Percentiles rank a stretch among this genome's conserved stretches.
phyloP scores from a whole-genome alignment of 106 monocot genomes.

The Phalaenopsis aphrodite region DNA sequence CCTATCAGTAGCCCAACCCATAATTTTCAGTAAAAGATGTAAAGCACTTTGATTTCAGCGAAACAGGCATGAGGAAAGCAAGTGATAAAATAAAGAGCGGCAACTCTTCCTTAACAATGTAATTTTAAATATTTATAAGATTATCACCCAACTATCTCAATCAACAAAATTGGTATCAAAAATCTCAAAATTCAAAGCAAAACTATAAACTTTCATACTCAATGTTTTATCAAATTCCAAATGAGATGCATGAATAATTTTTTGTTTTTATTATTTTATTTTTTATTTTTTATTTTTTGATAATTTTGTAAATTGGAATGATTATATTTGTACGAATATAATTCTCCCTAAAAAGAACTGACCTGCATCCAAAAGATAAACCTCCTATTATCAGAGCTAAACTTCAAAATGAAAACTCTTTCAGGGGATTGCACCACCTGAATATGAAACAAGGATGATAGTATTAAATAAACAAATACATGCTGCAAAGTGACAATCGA shows the following conservation, averaged over 20 bases:
- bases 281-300: neutral
- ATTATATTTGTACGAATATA: neutral
- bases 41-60: neutral
- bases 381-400: constrained; percentile 72
- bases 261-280: too few relatives aligned
- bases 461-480: neutral
- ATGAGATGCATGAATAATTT: too few relatives aligned
- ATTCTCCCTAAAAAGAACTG: neutral
- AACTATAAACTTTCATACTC: neutral
- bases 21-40: neutral
- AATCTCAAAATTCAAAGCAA: too few relatives aligned
- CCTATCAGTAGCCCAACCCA: constrained; percentile 24
- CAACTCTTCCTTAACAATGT: neutral
- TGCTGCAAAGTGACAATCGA: neutral
- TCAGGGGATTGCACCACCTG: constrained; percentile 81
- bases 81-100: neutral
- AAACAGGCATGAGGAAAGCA: neutral
- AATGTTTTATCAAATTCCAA: neutral
- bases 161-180: too few relatives aligned
- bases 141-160: neutral
- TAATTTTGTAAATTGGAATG: neutral
- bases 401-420: constrained; percentile 95
- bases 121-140: neutral
- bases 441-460: constrained; percentile 14
- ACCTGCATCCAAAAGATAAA: constrained; percentile 99